Evolutionary conservation across 73 alveolate genomes (phyloP).

Genomic region (Blepharisma stoltei): DNA sequence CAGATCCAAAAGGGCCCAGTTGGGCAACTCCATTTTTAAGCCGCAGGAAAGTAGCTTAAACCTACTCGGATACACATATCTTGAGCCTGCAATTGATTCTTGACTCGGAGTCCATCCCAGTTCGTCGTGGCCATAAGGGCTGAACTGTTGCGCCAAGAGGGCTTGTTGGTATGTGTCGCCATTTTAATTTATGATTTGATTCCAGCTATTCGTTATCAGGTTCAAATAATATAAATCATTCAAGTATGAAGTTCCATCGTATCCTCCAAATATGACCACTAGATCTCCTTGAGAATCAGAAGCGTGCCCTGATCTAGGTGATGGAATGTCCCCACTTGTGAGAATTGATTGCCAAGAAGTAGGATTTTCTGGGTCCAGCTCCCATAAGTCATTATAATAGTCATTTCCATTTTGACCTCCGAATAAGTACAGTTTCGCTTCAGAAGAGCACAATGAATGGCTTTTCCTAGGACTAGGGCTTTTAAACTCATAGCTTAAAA

Average conservation of each 20-base stretch:
- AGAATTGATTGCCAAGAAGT: neutral
- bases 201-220: neutral
- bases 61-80: no score
- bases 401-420: neutral
- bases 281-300: slow-evolving; percentile 24
- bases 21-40: no score
- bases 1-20: no score
- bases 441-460: neutral
- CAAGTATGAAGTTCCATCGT: neutral
- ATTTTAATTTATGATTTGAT: no score
- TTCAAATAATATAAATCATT: neutral
- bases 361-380: neutral
- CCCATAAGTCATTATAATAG: neutral
- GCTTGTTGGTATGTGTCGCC: no score
- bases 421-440: neutral
- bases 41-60: no score
- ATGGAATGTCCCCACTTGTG: neutral
- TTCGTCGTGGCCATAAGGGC: no score
- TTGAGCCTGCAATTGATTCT: no score
- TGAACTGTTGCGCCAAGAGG: no score
- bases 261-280: neutral
- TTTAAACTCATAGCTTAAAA: neutral
- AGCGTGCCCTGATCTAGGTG: neutral
- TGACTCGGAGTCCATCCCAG: no score
- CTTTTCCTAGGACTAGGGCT: neutral